phyloP scores from a whole-genome alignment of 2,329 filamentous ascomycete species.

The Davidsoniella virescens region DNA sequence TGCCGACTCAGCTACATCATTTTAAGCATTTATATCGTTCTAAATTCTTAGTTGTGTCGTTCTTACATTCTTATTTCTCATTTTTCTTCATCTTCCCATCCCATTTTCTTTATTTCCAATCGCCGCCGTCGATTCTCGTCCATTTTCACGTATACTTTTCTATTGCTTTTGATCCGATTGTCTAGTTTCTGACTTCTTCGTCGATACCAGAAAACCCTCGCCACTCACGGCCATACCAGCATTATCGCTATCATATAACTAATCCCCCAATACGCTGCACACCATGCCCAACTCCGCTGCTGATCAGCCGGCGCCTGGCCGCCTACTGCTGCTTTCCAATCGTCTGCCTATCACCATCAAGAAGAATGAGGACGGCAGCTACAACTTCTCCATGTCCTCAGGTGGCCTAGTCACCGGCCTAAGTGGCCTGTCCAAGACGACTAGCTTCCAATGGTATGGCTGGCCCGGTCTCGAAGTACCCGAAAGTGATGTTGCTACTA shows the following conservation, averaged over 20 bases:
- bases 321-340: conserved; percentile 79
- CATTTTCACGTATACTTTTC: neutral
- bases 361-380: conserved; percentile 76
- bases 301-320: conserved; percentile 24
- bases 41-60: no score
- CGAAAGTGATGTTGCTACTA: conserved; percentile 57
- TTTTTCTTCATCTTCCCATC: neutral
- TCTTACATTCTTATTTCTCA: no score
- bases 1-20: conserved; percentile 1
- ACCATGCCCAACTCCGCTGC: conserved; percentile 24
- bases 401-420: conserved; percentile 88
- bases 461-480: conserved; percentile 92
- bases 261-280: neutral
- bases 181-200: neutral
- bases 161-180: neutral
- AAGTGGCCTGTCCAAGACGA: conserved; percentile 79
- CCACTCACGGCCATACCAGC: neutral
- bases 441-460: conserved; percentile 95
- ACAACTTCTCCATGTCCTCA: conserved; percentile 91
- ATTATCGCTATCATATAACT: neutral
- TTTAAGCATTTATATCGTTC: neutral
- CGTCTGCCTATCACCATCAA: conserved; percentile 95
- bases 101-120: neutral
- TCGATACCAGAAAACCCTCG: neutral
- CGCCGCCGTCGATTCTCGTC: neutral